phyloP scores from a whole-genome alignment of 129 eudicot genomes.

The Deinandra increscens region DNA sequence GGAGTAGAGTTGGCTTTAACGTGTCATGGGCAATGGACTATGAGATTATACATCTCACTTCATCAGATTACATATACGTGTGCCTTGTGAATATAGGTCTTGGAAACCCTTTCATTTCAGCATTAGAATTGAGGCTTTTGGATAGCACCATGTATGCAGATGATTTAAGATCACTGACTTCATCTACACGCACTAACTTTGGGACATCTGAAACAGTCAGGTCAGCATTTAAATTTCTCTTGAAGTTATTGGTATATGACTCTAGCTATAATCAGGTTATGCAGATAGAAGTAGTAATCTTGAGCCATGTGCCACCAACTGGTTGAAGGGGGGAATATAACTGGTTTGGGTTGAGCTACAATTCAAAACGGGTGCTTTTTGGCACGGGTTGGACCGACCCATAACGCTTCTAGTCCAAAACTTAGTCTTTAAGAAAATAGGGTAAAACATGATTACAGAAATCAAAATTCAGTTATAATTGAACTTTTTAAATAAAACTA shows the following conservation, averaged over 20 bases:
- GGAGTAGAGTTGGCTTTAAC: slow-evolving; percentile 30
- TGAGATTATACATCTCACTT: slow-evolving; percentile 44
- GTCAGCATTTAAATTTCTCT: slow-evolving; percentile 12
- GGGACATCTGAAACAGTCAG: slow-evolving; percentile 19
- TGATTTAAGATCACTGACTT: slow-evolving; percentile 9
- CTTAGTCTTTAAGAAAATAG: neutral
- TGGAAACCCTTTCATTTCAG: slow-evolving; percentile 42
- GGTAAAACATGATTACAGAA: neutral
- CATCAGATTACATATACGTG: slow-evolving; percentile 38
- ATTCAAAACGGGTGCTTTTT: too few relatives aligned
- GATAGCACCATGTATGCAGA: slow-evolving; percentile 12
- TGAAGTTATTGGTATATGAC: neutral
- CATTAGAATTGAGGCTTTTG: slow-evolving; percentile 38
- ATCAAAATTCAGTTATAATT: neutral
- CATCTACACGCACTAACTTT: neutral
- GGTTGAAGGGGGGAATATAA: too few relatives aligned
- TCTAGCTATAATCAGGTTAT: neutral
- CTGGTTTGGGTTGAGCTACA: too few relatives aligned
- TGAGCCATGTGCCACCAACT: too few relatives aligned
- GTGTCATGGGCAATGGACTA: neutral
- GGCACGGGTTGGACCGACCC: neutral
- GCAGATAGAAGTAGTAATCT: neutral
- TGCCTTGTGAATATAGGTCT: slow-evolving; percentile 40
- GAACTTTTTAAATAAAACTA: neutral
- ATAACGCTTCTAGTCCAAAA: neutral